Evolutionary conservation across 208 protist genomes (phyloP), one percentile per base, ranked within the genome.

Genomic region (Crithidia expoeki): DNA sequence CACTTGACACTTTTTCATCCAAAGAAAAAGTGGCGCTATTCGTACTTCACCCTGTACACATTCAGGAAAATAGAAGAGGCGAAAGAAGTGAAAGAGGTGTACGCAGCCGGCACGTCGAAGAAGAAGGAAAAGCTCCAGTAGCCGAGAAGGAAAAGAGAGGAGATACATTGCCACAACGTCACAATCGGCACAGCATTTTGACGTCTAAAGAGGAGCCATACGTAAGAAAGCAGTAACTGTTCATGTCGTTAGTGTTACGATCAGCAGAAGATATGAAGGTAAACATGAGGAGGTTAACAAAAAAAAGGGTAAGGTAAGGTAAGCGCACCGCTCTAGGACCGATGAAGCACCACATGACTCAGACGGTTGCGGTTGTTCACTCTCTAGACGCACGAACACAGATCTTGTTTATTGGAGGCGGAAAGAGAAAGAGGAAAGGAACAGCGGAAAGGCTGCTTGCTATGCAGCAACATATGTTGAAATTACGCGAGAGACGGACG

Each of bases 351-450:
- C 40, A 28, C 42, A 27, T 28, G 10, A 9, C 34, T n/a, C 34
- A 28, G 23, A 47, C 19, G 23, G 25, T 28, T n/a, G 56, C 19
- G 10, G 36, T 25, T 27, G 34, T 27, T 49, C 34, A 23, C 56
- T 52, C 27, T 42, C 19, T n/a, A n/a, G 27, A 38, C 38, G 7
- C 9, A 53, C 2, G 30, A 4, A 60, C 30, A 53, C 3, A 23
- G 19, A 11, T 10, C 30, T 30, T 2, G 47, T 61, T 49, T 2
- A 52, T 44, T 51, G 14, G 23, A 57, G 30, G 21, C 49, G 53
- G 53, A 60, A 25, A 42, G 60, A 42, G 23, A 55, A 40, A 34
- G 36, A 50, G 57, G 40, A 60, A 60, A 27, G 58, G 56, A 19
- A 67, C 19, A 34, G 56, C 21, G 53, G 30, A 72, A 1, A 53